Percentiles rank a stretch among this genome's conserved stretches.
phyloP scores from a whole-genome alignment of 75 land plant species.

The Chamaecyparis obtusa region DNA sequence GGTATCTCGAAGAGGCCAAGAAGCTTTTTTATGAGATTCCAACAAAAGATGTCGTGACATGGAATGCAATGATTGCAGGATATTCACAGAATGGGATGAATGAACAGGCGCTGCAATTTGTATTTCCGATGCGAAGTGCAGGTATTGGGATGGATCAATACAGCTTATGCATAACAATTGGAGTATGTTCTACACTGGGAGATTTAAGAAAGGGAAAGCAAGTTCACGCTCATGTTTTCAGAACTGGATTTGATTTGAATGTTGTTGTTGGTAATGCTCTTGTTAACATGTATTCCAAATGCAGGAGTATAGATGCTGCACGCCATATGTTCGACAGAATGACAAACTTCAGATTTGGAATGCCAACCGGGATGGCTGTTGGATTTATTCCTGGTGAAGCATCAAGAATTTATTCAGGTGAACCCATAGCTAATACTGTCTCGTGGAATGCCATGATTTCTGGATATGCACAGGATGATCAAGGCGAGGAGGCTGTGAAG shows the following conservation, averaged over 20 bases:
- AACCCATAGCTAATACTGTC: not conserved
- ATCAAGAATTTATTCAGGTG: not conserved
- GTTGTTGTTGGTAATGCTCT: constrained; percentile 27
- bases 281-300: constrained; percentile 31
- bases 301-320: constrained; percentile 10
- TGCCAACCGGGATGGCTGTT: not conserved
- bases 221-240: constrained; percentile 17
- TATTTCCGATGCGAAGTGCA: constrained; percentile 17
- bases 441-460: constrained; percentile 22
- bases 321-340: not conserved
- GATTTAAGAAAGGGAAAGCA: constrained; percentile 9
- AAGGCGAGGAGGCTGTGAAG: constrained; percentile 16
- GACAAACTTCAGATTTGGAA: not conserved
- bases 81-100: constrained; percentile 48
- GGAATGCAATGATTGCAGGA: constrained; percentile 60
- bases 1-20: constrained; percentile 22
- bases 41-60: constrained; percentile 41
- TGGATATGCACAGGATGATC: constrained; percentile 16
- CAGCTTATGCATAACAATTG: constrained; percentile 13
- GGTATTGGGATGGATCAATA: constrained; percentile 12
- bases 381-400: not conserved
- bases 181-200: constrained; percentile 9
- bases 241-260: constrained; percentile 1
- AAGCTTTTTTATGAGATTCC: constrained; percentile 42
- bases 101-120: constrained; percentile 29